A percentile compares a stretch with the other conserved stretches of the same genome.
Conservation (phyloP, 495 filamentous ascomycete species). For the Acidomyces sp. region DNA sequence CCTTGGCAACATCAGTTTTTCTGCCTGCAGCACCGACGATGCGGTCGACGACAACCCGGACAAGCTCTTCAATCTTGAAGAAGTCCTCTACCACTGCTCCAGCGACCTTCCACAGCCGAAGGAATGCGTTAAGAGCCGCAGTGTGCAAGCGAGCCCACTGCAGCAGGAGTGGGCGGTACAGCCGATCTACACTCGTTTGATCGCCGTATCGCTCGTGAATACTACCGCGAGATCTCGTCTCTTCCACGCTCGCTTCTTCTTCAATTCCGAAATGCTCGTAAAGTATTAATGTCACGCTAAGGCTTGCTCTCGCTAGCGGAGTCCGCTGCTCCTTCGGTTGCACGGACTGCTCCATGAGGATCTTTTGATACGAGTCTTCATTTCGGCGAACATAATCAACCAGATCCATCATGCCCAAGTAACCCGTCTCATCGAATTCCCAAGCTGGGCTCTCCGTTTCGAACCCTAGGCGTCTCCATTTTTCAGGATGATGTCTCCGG, state of each 20-base stretch:
- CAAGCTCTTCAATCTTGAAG: conserved; percentile 77
- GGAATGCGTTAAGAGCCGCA: conserved; percentile 74
- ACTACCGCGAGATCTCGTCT: background rate
- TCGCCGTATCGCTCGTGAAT: conserved; percentile 2
- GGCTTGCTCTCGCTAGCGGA: conserved; percentile 74
- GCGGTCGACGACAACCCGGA: conserved; percentile 82
- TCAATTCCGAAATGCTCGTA: conserved; percentile 95
- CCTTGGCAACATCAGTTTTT: conserved; percentile 72
- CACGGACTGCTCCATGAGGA: conserved; percentile 74
- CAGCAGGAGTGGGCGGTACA: conserved; percentile 77
- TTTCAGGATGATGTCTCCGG: conserved; percentile 67
- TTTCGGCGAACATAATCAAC: conserved; percentile 84
- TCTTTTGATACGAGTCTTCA: conserved; percentile 82
- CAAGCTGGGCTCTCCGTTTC: conserved; percentile 71
- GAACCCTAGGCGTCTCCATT: conserved; percentile 88
- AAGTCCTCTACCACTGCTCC: conserved; percentile 76
- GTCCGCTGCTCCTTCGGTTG: conserved; percentile 60
- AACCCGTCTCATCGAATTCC: conserved; percentile 79
- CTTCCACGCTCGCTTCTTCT: conserved; percentile 30
- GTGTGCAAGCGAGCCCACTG: conserved; percentile 96
- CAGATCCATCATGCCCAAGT: conserved; percentile 93
- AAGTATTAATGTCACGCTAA: conserved; percentile 75
- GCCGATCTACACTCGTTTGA: conserved; percentile 67
- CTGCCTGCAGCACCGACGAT: conserved; percentile 73
- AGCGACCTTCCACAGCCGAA: conserved; percentile 83